Percentiles rank a stretch among this genome's conserved stretches.
phyloP scores from a whole-genome alignment of 2,329 filamentous ascomycete genomes.

The Capronia americana region DNA sequence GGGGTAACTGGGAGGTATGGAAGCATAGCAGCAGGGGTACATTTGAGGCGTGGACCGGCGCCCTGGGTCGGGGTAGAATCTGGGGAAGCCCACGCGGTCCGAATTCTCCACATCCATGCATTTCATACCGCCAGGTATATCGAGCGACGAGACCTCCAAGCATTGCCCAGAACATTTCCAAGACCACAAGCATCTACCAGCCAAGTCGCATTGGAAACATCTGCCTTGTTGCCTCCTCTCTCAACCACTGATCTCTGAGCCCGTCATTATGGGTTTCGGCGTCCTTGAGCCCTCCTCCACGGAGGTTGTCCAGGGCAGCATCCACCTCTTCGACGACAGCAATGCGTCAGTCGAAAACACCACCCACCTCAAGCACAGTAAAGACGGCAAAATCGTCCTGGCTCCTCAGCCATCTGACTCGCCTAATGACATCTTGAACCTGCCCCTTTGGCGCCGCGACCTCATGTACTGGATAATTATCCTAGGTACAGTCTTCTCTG shows the following conservation, averaged over 20 bases:
- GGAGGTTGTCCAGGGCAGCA: conserved; percentile 21
- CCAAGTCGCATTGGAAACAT: not conserved
- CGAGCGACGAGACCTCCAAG: not conserved
- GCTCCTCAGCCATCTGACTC: conserved; percentile 92
- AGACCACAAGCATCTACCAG: conserved; percentile 5
- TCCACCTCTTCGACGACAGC: conserved; percentile 20
- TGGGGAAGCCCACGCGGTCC: conserved; percentile 9
- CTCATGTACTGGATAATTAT: conserved; percentile 88
- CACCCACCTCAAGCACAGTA: conserved; percentile 22
- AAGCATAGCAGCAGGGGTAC: not conserved
- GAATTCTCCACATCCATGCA: conserved; percentile 5
- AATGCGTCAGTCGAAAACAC: conserved; percentile 16
- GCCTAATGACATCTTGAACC: conserved; percentile 88
- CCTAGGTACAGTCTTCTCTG: conserved; percentile 62
- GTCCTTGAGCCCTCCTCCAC: conserved; percentile 13
- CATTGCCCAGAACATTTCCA: conserved; percentile 2
- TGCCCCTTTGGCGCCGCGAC: conserved; percentile 81
- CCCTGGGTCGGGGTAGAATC: not conserved
- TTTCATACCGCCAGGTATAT: conserved; percentile 5
- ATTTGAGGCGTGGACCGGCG: not conserved
- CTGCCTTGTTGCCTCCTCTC: not conserved
- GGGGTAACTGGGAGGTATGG: conserved; percentile 15
- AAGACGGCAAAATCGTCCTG: conserved; percentile 82
- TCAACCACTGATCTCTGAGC: conserved; percentile 4
- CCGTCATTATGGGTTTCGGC: conserved; percentile 16